Evolutionary conservation across 352 stramenopile species (phyloP).

Genomic region (Peronospora destructor): DNA sequence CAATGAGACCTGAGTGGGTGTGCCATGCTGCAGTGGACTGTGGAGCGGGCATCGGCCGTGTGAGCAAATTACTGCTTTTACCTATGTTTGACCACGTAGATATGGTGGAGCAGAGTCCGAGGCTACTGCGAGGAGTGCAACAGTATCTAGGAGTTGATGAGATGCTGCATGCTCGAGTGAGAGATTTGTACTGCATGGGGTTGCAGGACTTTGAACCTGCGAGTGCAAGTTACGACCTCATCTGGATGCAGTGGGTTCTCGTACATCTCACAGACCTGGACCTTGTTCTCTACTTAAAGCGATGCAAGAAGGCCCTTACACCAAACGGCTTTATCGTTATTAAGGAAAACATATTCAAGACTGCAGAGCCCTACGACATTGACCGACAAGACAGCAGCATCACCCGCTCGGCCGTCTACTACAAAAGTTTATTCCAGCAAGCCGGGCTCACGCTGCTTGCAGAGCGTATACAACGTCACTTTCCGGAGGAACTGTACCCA

Average conservation of each 20-base stretch:
- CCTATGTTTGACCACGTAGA: slow-evolving; percentile 86
- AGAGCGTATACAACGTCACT: slow-evolving; percentile 84
- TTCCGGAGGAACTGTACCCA: slow-evolving; percentile 92
- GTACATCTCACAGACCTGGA: slow-evolving; percentile 93
- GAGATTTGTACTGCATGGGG: slow-evolving; percentile 86
- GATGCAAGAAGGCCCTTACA: slow-evolving; percentile 70
- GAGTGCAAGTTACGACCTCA: slow-evolving; percentile 85
- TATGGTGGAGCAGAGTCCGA: slow-evolving; percentile 91
- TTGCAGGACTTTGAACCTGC: slow-evolving; percentile 87
- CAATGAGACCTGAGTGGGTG: slow-evolving; percentile 41
- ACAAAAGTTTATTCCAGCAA: slow-evolving; percentile 89
- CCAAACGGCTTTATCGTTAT: slow-evolving; percentile 55
- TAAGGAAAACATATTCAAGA: slow-evolving; percentile 90
- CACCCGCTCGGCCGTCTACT: slow-evolving; percentile 85
- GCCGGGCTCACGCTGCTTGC: slow-evolving; percentile 83
- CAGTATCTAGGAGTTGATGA: slow-evolving; percentile 77
- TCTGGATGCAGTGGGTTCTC: slow-evolving; percentile 97
- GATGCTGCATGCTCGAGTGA: slow-evolving; percentile 30
- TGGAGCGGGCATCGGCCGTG: slow-evolving; percentile 90
- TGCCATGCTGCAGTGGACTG: slow-evolving; percentile 63
- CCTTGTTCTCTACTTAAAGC: slow-evolving; percentile 88
- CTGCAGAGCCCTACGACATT: slow-evolving; percentile 78
- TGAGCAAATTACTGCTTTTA: slow-evolving; percentile 91
- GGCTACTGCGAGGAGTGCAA: slow-evolving; percentile 82
- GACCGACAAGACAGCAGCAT: slow-evolving; percentile 93